These are phyloP conservation scores for Larix sibirica DNA, from an alignment of 83 land plant genomes.

Conservation along the genomic window DNA sequence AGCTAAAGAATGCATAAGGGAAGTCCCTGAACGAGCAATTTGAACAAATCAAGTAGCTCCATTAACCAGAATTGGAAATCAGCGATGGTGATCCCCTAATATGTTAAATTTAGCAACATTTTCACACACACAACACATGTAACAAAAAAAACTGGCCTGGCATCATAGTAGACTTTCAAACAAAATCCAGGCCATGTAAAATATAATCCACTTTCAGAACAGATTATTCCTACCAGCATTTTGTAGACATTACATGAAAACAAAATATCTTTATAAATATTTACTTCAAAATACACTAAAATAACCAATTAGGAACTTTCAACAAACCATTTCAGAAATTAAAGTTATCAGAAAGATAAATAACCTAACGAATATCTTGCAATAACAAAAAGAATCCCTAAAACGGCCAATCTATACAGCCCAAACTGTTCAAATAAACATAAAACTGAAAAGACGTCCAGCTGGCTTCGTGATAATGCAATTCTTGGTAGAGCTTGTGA, in stretches of 20 bases:
- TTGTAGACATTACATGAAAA: not conserved
- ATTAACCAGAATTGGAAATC: not conserved
- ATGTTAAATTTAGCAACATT: not conserved
- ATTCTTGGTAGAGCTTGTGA: too few relatives aligned
- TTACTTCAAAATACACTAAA: too few relatives aligned
- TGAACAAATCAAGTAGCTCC: not conserved
- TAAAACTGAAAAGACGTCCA: too few relatives aligned
- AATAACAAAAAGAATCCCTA: too few relatives aligned
- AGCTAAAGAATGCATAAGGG: not conserved
- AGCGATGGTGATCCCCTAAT: not conserved
- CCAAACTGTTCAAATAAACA: too few relatives aligned
- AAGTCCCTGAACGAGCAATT: not conserved
- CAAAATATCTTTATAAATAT: not conserved
- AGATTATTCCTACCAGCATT: too few relatives aligned
- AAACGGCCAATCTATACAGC: too few relatives aligned
- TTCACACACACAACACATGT: not conserved
- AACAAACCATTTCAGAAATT: too few relatives aligned
- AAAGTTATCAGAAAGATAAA: too few relatives aligned
- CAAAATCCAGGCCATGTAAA: not conserved
- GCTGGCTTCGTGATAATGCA: too few relatives aligned
- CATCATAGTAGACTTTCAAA: not conserved
- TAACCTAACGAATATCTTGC: too few relatives aligned
- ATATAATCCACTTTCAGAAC: not conserved
- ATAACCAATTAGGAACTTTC: too few relatives aligned
- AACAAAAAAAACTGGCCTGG: not conserved